Evolutionary conservation across 1,139 yeast species (phyloP).

Genomic region (Candida neerlandica): DNA sequence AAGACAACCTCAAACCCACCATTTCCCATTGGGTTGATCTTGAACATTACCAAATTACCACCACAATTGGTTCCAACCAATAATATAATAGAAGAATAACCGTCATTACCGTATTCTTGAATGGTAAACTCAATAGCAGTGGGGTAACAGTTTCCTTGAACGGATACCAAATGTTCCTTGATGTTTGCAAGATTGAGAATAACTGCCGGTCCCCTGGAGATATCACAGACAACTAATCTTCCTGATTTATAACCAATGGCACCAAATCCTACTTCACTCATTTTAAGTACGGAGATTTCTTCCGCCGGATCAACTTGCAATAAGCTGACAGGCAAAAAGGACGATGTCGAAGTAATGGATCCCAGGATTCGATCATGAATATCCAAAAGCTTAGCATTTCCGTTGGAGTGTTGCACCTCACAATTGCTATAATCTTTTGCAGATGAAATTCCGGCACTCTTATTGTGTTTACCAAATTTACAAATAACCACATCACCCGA

Average conservation of each 20-base stretch:
- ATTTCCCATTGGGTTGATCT: conserved; percentile 63
- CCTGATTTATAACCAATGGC: conserved; percentile 84
- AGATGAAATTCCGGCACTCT: conserved; percentile 17
- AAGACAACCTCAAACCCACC: conserved; percentile 71
- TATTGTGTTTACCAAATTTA: conserved; percentile 56
- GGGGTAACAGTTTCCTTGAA: conserved; percentile 39
- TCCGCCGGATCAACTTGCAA: conserved; percentile 41
- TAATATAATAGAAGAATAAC: conserved; percentile 70
- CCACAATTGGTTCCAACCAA: conserved; percentile 83
- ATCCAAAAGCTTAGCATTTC: conserved; percentile 37
- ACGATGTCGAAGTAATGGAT: conserved; percentile 30
- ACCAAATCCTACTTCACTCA: conserved; percentile 82
- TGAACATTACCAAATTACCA: conserved; percentile 63
- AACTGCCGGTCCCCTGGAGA: conserved; percentile 79
- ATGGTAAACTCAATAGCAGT: conserved; percentile 75
- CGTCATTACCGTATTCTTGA: conserved; percentile 65
- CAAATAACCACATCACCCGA: conserved; percentile 78
- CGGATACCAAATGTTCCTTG: conserved; percentile 40
- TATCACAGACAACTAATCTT: conserved; percentile 70
- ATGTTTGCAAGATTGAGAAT: conserved; percentile 57
- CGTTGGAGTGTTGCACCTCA: conserved; percentile 37
- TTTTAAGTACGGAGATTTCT: conserved; percentile 58
- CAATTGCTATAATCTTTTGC: conserved; percentile 32
- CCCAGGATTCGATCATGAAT: conserved; percentile 37
- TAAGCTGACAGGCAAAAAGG: conserved; percentile 66